Conservation (phyloP, 768 basidiomycete genomes). For the Phylloporus sp. region DNA sequence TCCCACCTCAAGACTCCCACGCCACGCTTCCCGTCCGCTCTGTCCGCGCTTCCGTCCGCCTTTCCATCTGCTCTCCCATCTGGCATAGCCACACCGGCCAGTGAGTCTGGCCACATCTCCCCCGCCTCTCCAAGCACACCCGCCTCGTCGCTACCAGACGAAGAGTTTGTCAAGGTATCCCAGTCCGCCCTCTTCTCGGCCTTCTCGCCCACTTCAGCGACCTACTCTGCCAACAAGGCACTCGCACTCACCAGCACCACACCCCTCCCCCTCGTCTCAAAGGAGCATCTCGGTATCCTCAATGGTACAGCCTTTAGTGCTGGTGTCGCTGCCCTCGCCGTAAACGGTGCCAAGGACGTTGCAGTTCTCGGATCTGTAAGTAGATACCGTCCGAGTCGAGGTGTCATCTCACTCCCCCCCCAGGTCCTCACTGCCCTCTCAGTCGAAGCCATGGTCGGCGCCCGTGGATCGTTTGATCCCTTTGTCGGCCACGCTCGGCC, state of each 20-base stretch:
- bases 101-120: slow-evolving; percentile 36
- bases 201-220: neutral
- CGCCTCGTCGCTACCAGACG: slow-evolving; percentile 24
- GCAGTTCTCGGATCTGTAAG: slow-evolving; percentile 48
- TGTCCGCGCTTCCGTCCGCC: neutral
- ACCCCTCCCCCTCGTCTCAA: slow-evolving; percentile 65
- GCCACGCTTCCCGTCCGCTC: slow-evolving; percentile 4
- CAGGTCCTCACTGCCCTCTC: slow-evolving; percentile 82
- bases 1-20: slow-evolving; percentile 14
- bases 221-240: slow-evolving; percentile 40
- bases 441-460: slow-evolving; percentile 75
- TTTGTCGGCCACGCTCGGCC: slow-evolving; percentile 78
- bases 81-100: slow-evolving; percentile 16
- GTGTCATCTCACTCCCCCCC: neutral
- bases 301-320: slow-evolving; percentile 88
- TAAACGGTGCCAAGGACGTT: slow-evolving; percentile 68
- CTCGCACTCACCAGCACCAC: slow-evolving; percentile 56
- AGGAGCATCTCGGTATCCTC: slow-evolving; percentile 76
- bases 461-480: slow-evolving; percentile 66
- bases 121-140: slow-evolving; percentile 43
- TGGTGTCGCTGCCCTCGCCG: slow-evolving; percentile 68
- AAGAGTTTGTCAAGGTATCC: slow-evolving; percentile 15
- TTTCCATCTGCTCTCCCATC: slow-evolving; percentile 8
- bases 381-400: neutral
- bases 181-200: neutral